These are phyloP conservation scores for Sungouiella thailandica DNA, from an alignment of 805 yeast genomes.

Conservation along the genomic window DNA sequence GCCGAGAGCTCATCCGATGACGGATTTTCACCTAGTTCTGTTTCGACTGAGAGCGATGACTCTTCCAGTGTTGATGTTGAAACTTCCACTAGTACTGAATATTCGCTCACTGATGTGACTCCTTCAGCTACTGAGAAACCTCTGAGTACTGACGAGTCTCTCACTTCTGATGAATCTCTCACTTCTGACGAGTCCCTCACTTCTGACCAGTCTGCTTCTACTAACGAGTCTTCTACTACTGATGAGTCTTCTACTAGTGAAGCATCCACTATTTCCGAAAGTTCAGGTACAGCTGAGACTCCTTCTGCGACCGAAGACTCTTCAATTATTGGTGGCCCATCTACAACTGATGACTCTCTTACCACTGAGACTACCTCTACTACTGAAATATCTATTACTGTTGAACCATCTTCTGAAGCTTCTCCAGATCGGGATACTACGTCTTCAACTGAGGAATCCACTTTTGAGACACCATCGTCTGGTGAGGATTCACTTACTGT, in stretches of 20 bases:
- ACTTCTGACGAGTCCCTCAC: not conserved
- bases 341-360: not conserved
- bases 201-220: not conserved
- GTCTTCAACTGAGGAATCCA: not conserved
- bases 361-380: conserved; percentile 1
- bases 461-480: not conserved
- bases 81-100: not conserved
- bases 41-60: not conserved
- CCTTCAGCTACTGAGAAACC: not conserved
- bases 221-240: not conserved
- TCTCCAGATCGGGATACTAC: not conserved
- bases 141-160: not conserved
- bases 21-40: not conserved
- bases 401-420: too few species aligned
- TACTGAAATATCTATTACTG: not conserved
- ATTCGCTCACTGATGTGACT: not conserved
- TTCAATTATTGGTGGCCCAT: too few species aligned
- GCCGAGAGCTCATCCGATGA: too few species aligned
- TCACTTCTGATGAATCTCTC: not conserved
- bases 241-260: not conserved
- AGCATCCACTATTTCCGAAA: not conserved
- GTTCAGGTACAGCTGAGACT: too few species aligned
- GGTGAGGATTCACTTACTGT: not conserved
- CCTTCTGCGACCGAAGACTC: not conserved
- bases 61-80: not conserved